phyloP scores from a whole-genome alignment of 768 basidiomycete species.

The Candolleomyces eurysporus region DNA sequence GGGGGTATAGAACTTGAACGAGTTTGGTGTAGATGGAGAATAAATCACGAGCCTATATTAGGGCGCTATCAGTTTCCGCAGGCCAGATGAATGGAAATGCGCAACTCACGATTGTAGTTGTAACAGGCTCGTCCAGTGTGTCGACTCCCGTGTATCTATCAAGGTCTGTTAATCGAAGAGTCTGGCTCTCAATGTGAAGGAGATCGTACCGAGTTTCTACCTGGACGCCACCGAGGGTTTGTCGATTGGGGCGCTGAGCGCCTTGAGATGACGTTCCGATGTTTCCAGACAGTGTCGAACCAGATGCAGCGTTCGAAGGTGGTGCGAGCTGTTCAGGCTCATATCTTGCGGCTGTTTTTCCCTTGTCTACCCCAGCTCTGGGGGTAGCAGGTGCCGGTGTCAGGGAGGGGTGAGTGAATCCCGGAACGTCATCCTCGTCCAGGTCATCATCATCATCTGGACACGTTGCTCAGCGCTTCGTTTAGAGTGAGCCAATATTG shows the following conservation, averaged over 20 bases:
- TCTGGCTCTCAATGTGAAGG: background rate
- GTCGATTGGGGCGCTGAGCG: conserved; percentile 42
- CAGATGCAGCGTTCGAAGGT: conserved; percentile 28
- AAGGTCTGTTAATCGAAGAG: background rate
- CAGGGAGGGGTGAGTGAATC: conserved; percentile 66
- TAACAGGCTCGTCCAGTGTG: conserved; percentile 91
- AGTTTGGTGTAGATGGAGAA: conserved; percentile 90
- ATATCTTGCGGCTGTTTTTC: conserved; percentile 60
- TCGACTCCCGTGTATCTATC: conserved; percentile 76
- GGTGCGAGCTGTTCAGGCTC: conserved; percentile 52
- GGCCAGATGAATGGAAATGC: background rate
- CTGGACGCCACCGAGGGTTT: conserved; percentile 79
- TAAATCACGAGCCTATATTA: conserved; percentile 75
- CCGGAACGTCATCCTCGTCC: conserved; percentile 79
- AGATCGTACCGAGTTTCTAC: conserved; percentile 79
- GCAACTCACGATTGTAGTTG: conserved; percentile 75
- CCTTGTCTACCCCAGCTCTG: conserved; percentile 46
- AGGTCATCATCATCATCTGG: conserved; percentile 78
- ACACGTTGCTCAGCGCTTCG: background rate
- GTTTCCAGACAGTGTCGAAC: conserved; percentile 58
- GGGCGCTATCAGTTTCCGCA: background rate
- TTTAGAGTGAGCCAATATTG: background rate
- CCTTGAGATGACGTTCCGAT: conserved; percentile 55
- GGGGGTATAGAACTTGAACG: conserved; percentile 90
- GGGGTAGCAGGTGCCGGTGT: conserved; percentile 36